Conservation (phyloP, 345 rosid species). For the Eutrema heterophyllum region DNA sequence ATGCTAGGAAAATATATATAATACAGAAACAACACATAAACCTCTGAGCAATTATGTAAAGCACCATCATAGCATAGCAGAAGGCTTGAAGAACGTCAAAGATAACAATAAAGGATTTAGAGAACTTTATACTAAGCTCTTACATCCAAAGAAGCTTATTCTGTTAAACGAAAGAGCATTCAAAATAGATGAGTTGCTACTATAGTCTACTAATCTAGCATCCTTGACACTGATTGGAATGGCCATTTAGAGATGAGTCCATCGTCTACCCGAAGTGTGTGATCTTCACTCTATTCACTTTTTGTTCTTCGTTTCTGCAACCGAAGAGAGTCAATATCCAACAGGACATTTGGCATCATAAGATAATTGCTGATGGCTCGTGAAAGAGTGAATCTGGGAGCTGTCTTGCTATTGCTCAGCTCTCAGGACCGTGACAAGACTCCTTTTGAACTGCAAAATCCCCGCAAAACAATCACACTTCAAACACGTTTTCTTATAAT, state of each 20-base stretch:
- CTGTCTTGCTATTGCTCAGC: background rate
- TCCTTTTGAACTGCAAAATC: conserved; percentile 75
- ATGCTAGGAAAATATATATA: conserved; percentile 4
- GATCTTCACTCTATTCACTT: background rate
- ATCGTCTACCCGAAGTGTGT: background rate
- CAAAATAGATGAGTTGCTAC: conserved; percentile 11
- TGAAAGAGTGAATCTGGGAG: background rate
- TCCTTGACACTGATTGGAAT: background rate
- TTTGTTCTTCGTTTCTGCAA: background rate
- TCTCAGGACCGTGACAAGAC: conserved; percentile 57
- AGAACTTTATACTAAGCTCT: conserved; percentile 1
- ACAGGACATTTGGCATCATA: background rate
- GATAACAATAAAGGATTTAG: background rate
- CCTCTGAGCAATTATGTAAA: background rate
- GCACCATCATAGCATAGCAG: conserved; percentile 16
- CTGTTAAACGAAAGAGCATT: conserved; percentile 1
- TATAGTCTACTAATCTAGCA: conserved; percentile 3
- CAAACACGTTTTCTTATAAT: background rate
- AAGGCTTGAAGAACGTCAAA: background rate
- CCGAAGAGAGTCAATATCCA: background rate
- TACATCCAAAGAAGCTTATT: background rate
- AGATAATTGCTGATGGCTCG: background rate
- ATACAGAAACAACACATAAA: background rate
- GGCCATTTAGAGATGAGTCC: background rate
- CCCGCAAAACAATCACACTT: background rate